These are phyloP conservation scores for Magnaporthales sp. DNA, from an alignment of 2,329 filamentous ascomycete genomes.

Conservation along the genomic window DNA sequence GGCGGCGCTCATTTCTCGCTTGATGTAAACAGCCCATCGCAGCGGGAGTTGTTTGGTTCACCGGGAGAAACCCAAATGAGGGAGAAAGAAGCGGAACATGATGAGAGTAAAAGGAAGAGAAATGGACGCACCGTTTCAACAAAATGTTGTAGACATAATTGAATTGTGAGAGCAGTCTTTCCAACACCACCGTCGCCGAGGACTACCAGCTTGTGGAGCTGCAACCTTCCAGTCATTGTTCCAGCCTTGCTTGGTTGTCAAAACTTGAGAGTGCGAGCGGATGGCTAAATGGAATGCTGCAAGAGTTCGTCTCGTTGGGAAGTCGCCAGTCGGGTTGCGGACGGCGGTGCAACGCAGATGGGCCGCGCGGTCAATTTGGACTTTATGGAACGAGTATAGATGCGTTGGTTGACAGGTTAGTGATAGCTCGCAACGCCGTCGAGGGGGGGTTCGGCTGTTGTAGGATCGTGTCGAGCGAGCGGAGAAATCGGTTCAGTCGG, in stretches of 20 bases:
- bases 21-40: not conserved
- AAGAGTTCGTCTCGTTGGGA: not conserved
- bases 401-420: not conserved
- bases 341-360: not conserved
- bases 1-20: not conserved
- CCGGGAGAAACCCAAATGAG: not conserved
- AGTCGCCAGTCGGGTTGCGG: not conserved
- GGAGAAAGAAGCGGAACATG: not conserved
- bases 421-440: not conserved
- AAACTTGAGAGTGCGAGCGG: not conserved
- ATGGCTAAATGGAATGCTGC: not conserved
- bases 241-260: not conserved
- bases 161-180: constrained; percentile 89
- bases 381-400: not conserved
- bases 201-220: constrained; percentile 92
- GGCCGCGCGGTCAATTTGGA: not conserved
- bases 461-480: not conserved
- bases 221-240: constrained; percentile 86
- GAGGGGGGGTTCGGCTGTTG: not conserved
- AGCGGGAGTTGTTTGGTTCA: not conserved
- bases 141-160: constrained; percentile 97
- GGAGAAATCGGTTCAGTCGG: not conserved
- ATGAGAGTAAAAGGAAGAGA: not conserved
- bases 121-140: constrained; percentile 64
- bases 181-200: constrained; percentile 89